Percentiles rank a stretch among this genome's conserved stretches.
Evolutionary conservation across 1,284 basidiomycete genomes (phyloP).

Genomic region (Puccinia hordei): DNA sequence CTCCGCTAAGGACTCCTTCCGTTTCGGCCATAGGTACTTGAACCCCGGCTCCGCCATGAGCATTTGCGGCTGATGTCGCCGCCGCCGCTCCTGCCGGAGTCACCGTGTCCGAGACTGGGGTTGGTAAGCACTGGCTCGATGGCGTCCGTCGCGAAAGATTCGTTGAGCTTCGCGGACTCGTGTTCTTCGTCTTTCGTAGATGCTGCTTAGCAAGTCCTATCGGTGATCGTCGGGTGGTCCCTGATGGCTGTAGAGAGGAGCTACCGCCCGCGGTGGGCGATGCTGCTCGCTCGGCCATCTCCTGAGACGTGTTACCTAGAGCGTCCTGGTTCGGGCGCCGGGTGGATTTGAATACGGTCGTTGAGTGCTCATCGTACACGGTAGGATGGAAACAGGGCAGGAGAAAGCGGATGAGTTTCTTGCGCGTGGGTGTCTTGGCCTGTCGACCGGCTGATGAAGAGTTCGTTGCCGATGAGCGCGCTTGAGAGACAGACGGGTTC

Average conservation of each 20-base stretch:
- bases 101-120: slow-evolving; percentile 40
- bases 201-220: slow-evolving; percentile 26
- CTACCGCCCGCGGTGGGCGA: not conserved
- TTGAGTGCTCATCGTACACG: slow-evolving; percentile 4
- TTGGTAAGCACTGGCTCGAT: slow-evolving; percentile 15
- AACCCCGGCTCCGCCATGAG: slow-evolving; percentile 56
- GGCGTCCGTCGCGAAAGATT: not conserved
- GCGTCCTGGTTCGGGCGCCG: not conserved
- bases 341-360: not conserved
- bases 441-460: not conserved
- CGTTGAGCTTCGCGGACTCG: not conserved
- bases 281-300: not conserved
- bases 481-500: not conserved
- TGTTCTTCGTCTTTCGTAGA: not conserved
- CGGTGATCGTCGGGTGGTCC: not conserved
- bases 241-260: not conserved
- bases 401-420: slow-evolving; percentile 30
- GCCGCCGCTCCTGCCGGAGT: slow-evolving; percentile 39
- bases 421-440: slow-evolving; percentile 26
- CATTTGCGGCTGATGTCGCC: slow-evolving; percentile 35
- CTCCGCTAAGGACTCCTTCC: slow-evolving; percentile 69
- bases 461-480: not conserved
- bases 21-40: slow-evolving; percentile 64
- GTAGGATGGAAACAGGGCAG: slow-evolving; percentile 34
- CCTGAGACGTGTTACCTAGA: not conserved